A percentile compares a stretch with the other conserved stretches of the same genome.
phyloP scores from a whole-genome alignment of 2,329 filamentous ascomycete species.

The Pochonia chlamydosporia region DNA sequence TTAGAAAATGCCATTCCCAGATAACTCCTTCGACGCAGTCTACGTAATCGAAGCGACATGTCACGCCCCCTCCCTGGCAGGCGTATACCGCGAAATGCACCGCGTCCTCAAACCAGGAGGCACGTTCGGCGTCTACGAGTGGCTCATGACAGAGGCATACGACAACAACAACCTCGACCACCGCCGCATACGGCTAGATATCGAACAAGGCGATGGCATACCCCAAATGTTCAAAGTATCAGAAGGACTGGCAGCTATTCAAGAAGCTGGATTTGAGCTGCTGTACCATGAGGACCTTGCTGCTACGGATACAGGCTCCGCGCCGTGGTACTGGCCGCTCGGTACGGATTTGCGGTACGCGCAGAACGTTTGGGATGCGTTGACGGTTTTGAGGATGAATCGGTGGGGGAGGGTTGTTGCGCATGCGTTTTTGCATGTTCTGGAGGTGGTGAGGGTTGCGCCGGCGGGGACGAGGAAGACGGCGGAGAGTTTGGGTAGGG shows the following conservation, averaged over 20 bases:
- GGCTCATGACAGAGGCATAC: slow-evolving; percentile 95
- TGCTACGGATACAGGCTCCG: slow-evolving; percentile 28
- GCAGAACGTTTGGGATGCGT: slow-evolving; percentile 64
- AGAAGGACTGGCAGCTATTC: slow-evolving; percentile 73
- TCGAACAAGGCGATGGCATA: slow-evolving; percentile 89
- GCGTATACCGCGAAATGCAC: slow-evolving; percentile 87
- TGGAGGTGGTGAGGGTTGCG: slow-evolving; percentile 67
- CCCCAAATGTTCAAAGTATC: slow-evolving; percentile 87
- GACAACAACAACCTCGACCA: slow-evolving; percentile 79
- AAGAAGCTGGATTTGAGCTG: slow-evolving; percentile 76
- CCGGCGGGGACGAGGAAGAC: slow-evolving; percentile 81
- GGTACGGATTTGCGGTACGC: slow-evolving; percentile 71
- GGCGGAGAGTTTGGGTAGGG: slow-evolving; percentile 70
- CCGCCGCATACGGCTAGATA: slow-evolving; percentile 79
- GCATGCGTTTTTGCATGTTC: slow-evolving; percentile 64
- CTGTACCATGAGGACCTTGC: slow-evolving; percentile 55
- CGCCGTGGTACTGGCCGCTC: slow-evolving; percentile 89
- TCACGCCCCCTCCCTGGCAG: slow-evolving; percentile 79
- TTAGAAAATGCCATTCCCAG: slow-evolving; percentile 84
- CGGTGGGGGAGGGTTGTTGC: slow-evolving; percentile 65
- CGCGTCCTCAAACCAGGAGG: slow-evolving; percentile 91
- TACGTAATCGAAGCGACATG: slow-evolving; percentile 95
- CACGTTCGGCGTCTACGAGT: slow-evolving; percentile 90
- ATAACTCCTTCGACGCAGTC: slow-evolving; percentile 83
- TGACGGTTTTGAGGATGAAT: slow-evolving; percentile 80